Conservation (phyloP, 805 yeast species). For the Zygotorulaspora danielsina region DNA sequence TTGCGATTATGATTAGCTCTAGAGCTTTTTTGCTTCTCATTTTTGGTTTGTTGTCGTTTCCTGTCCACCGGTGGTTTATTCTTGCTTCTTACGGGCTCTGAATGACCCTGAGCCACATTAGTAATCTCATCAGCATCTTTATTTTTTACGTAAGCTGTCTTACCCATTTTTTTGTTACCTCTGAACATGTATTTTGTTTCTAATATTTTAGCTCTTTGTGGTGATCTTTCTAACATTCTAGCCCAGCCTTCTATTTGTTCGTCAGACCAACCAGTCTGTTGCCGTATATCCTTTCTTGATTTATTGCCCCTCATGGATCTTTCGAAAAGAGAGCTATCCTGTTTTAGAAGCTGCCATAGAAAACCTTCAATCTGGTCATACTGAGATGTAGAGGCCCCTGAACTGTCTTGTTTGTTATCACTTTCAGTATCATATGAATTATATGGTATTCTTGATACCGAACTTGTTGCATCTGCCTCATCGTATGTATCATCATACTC, state of each 20-base stretch:
- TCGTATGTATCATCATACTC: conserved; percentile 78
- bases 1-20: conserved; percentile 66
- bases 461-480: conserved; percentile 40
- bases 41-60: conserved; percentile 40
- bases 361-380: conserved; percentile 48
- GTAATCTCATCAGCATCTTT: conserved; percentile 10
- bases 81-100: conserved; percentile 1
- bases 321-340: conserved; percentile 47
- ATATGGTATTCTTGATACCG: conserved; percentile 15
- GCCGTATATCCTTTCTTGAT: conserved; percentile 48
- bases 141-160: conserved; percentile 32
- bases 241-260: conserved; percentile 96
- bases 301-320: conserved; percentile 48
- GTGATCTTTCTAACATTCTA: conserved; percentile 62
- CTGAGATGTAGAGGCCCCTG: conserved; percentile 14
- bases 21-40: conserved; percentile 53
- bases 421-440: conserved; percentile 15
- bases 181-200: conserved; percentile 58
- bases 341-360: conserved; percentile 53
- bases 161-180: conserved; percentile 37
- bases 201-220: conserved; percentile 53
- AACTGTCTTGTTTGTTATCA: conserved; percentile 11
- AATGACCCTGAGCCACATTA: background rate
- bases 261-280: conserved; percentile 66
- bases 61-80: conserved; percentile 12